These are phyloP conservation scores for Salix exigua DNA, from an alignment of 345 rosid species.

Conservation along the genomic window DNA sequence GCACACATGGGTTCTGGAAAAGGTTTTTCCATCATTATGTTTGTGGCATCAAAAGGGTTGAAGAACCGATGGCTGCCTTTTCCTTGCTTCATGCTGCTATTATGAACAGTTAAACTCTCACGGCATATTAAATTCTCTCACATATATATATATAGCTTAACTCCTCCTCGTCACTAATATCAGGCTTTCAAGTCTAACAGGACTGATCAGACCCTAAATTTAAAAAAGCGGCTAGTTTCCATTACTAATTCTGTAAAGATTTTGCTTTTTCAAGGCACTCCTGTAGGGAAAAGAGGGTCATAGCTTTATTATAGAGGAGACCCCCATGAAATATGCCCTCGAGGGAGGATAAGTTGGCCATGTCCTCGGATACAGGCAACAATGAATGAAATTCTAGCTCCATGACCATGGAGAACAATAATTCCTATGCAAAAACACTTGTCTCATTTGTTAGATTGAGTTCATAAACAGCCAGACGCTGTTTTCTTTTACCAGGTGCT, in stretches of 20 bases:
- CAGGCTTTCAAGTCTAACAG: background rate
- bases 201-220: background rate
- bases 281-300: conserved; percentile 11
- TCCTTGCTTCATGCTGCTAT: conserved; percentile 2
- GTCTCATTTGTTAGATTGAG: conserved; percentile 4
- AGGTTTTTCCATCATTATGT: conserved; percentile 1
- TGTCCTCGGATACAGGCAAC: background rate
- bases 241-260: background rate
- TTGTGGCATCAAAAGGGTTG: conserved; percentile 2
- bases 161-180: too few relatives aligned
- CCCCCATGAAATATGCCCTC: conserved; percentile 5
- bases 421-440: background rate
- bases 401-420: background rate
- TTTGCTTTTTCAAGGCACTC: conserved; percentile 8
- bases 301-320: conserved; percentile 13
- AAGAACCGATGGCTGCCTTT: conserved; percentile 1
- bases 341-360: background rate
- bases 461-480: too few relatives aligned
- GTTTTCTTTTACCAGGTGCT: background rate
- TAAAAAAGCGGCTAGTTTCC: background rate
- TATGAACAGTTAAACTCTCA: background rate
- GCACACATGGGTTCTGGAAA: conserved; percentile 14
- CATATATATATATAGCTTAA: too few relatives aligned
- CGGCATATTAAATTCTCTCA: too few relatives aligned
- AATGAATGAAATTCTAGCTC: background rate